A percentile compares a stretch with the other conserved stretches of the same genome.
These are phyloP conservation scores for Orbilia oligospora DNA, from an alignment of 2,329 filamentous ascomycete species.

Conservation along the genomic window DNA sequence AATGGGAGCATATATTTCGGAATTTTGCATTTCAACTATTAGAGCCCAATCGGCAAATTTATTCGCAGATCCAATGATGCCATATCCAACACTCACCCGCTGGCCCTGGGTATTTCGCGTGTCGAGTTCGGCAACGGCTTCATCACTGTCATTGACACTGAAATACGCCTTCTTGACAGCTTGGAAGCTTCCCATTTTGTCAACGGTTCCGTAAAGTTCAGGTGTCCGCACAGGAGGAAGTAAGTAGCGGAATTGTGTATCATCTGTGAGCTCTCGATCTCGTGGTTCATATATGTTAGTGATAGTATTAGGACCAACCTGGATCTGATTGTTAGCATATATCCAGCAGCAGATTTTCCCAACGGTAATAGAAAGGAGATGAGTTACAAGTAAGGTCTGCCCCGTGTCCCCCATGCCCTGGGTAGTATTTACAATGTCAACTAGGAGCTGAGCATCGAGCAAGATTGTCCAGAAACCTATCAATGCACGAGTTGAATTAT, in stretches of 20 bases:
- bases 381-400: slow-evolving; percentile 62
- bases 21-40: slow-evolving; percentile 80
- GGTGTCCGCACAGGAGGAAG: slow-evolving; percentile 52
- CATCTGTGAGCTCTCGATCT: slow-evolving; percentile 48
- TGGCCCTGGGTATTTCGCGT: slow-evolving; percentile 80
- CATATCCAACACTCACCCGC: slow-evolving; percentile 83
- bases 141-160: slow-evolving; percentile 43
- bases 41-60: slow-evolving; percentile 84
- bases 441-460: slow-evolving; percentile 59
- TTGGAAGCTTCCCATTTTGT: slow-evolving; percentile 59
- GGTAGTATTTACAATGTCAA: slow-evolving; percentile 63
- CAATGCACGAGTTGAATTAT: slow-evolving; percentile 69
- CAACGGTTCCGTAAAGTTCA: slow-evolving; percentile 44
- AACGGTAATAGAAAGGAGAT: slow-evolving; percentile 12
- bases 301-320: slow-evolving; percentile 53
- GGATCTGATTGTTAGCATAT: background rate
- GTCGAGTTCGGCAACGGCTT: slow-evolving; percentile 58
- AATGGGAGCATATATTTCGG: slow-evolving; percentile 83
- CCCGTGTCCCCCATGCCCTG: slow-evolving; percentile 63
- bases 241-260: slow-evolving; percentile 47
- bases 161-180: slow-evolving; percentile 59
- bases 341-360: slow-evolving; percentile 24
- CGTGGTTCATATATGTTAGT: slow-evolving; percentile 44
- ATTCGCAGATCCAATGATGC: slow-evolving; percentile 74
- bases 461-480: slow-evolving; percentile 56